Evolutionary conservation across 2,329 filamentous ascomycete genomes (phyloP).

Genomic region (Talaromyces sp.): DNA sequence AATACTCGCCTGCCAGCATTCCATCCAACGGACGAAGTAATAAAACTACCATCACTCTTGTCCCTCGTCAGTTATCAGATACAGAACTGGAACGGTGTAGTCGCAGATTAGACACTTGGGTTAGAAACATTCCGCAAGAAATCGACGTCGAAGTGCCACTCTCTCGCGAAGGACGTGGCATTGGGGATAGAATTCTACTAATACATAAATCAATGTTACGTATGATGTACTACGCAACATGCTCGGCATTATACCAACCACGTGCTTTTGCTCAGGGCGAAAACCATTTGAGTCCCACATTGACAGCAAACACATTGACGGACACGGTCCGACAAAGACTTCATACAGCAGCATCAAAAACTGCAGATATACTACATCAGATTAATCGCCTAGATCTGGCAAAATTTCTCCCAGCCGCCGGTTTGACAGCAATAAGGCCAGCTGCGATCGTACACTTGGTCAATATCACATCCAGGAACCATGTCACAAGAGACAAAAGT

Average conservation of each 20-base stretch:
- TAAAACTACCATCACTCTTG: slow-evolving; percentile 73
- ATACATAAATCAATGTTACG: slow-evolving; percentile 77
- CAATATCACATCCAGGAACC: slow-evolving; percentile 75
- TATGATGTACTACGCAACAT: slow-evolving; percentile 85
- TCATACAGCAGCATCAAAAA: slow-evolving; percentile 74
- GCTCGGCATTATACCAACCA: slow-evolving; percentile 83
- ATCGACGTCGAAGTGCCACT: slow-evolving; percentile 66
- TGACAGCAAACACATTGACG: slow-evolving; percentile 52
- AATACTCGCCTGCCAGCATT: slow-evolving; percentile 80
- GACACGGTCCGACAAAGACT: slow-evolving; percentile 74
- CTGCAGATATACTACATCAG: slow-evolving; percentile 73
- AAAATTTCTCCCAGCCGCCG: slow-evolving; percentile 73
- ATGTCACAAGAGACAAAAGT: slow-evolving; percentile 65
- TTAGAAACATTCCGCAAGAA: slow-evolving; percentile 62
- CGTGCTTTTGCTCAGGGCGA: slow-evolving; percentile 63
- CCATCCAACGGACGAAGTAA: slow-evolving; percentile 62
- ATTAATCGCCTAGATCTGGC: slow-evolving; percentile 69
- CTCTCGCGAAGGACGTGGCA: slow-evolving; percentile 55
- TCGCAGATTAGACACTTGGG: slow-evolving; percentile 70
- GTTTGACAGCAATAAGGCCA: slow-evolving; percentile 79
- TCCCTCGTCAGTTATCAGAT: slow-evolving; percentile 76
- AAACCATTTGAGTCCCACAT: neutral
- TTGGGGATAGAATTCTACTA: slow-evolving; percentile 46
- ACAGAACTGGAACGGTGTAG: slow-evolving; percentile 74
- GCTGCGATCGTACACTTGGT: slow-evolving; percentile 86